Base-by-base conservation (phyloP, 2,329 filamentous ascomycete genomes). In the Fusarium nelsonii region DNA sequence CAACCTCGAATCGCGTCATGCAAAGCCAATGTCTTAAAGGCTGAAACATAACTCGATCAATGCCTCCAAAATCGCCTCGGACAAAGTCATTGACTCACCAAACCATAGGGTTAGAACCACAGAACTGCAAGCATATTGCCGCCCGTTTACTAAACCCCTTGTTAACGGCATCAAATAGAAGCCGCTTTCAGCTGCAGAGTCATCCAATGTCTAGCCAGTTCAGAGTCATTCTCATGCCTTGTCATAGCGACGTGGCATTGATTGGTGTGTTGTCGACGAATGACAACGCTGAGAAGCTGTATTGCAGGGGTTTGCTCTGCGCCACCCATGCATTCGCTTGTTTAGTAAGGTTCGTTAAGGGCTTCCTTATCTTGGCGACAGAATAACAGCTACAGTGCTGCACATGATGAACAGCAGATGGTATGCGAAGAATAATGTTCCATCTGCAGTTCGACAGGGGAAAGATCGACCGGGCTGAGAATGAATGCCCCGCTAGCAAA, bases 381-480 rank as follows among this genome's bases (percentile, higher is more conserved):
- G 33, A 69, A 69, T 62, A 56, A 51, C 5, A 9, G 3, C 14
- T 12, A 1, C 51, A 45, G 2, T 4, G 7, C 10, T 11, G 2
- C 12, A 11, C 3, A 0, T 3, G 6, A 4, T n/a, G 2, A 7
- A 1, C n/a, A 3, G 6, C n/a, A 2, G 1, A 1, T 14, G 28
- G 2, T 4, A 28, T 9, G 4, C 1, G 1, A 2, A 3, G 9
- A 46, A 41, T 62, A 46, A n/a, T 59, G 39, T 4, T 28, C 1
- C 1, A 1, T 8, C 0, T 3, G 4, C 7, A 14, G 63, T 65
- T 65, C 61, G 63, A 63, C 63, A 67, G 63, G 63, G 65, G 60
- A 66, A 45, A 28, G 66, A 70, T 69, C 66, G 66, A 44, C 65
- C 51, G 39, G 65, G 54, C 54, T 65, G 50, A 54, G 55, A 18